phyloP scores from a whole-genome alignment of 2,329 filamentous ascomycete genomes.

The Aspergillus fischeri region DNA sequence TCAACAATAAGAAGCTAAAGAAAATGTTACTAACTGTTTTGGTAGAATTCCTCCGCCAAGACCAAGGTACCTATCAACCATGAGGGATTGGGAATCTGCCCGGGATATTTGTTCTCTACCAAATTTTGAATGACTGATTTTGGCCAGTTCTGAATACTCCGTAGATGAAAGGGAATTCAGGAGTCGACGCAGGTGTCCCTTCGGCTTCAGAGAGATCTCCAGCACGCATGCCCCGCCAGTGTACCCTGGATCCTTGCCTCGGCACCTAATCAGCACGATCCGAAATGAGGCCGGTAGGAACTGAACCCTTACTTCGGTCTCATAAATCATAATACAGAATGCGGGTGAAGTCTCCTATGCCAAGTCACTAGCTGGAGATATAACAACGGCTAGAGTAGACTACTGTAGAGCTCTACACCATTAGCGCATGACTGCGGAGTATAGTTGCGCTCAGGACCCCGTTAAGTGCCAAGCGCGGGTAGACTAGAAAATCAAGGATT shows the following conservation, averaged over 20 bases:
- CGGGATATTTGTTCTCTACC: background rate
- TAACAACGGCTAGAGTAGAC: too few species aligned
- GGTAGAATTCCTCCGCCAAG: background rate
- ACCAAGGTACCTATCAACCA: background rate
- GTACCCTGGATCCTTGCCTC: background rate
- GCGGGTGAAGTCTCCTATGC: background rate
- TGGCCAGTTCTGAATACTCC: background rate
- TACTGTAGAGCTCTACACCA: background rate
- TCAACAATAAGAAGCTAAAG: background rate
- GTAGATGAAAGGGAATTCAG: background rate
- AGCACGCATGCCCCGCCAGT: background rate
- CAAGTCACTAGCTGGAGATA: background rate
- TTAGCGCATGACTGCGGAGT: background rate
- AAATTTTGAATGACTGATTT: background rate
- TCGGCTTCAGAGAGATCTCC: too few species aligned
- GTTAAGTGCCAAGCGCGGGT: too few species aligned
- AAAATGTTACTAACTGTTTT: background rate
- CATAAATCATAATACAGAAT: background rate
- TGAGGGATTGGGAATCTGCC: background rate
- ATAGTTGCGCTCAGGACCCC: too few species aligned
- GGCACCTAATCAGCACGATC: background rate
- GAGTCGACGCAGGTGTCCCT: too few species aligned
- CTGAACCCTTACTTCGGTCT: background rate
- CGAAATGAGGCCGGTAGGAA: background rate
- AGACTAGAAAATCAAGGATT: too few species aligned